A percentile compares a stretch with the other conserved stretches of the same genome.
Evolutionary conservation across 371 early-diverging fungal genomes (phyloP).

Genomic region (Mortierella sp.): DNA sequence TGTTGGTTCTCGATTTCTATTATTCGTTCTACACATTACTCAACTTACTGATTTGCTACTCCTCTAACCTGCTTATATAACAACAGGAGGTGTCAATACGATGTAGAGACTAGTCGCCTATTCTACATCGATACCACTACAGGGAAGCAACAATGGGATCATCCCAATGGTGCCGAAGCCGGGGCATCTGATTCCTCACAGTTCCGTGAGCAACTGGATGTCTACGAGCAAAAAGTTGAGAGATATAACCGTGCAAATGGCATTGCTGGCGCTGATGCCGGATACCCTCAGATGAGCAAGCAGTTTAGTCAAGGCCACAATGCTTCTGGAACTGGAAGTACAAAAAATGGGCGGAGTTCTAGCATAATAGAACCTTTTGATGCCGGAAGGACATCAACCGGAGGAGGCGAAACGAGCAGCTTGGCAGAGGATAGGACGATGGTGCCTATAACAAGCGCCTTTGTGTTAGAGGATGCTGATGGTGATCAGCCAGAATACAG

Average conservation of each 20-base stretch:
- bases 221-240: conserved; percentile 18
- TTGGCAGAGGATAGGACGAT: too few species aligned
- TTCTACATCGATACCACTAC: conserved; percentile 37
- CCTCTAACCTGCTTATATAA: background rate
- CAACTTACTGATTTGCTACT: too few species aligned
- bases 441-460: background rate
- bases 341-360: background rate
- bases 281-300: conserved; percentile 24
- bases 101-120: conserved; percentile 22
- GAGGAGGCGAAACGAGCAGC: background rate
- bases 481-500: background rate
- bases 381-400: background rate
- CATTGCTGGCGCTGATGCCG: background rate
- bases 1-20: background rate
- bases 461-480: background rate
- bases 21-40: background rate
- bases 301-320: conserved; percentile 5
- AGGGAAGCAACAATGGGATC: conserved; percentile 37
- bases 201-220: conserved; percentile 27
- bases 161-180: conserved; percentile 19
- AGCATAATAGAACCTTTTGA: background rate
- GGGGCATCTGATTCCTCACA: conserved; percentile 18
- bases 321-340: background rate
- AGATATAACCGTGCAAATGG: conserved; percentile 16
- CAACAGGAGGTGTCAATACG: conserved; percentile 37